phyloP scores from a whole-genome alignment of 2,329 filamentous ascomycete species.

The Xylariaceae sp. region DNA sequence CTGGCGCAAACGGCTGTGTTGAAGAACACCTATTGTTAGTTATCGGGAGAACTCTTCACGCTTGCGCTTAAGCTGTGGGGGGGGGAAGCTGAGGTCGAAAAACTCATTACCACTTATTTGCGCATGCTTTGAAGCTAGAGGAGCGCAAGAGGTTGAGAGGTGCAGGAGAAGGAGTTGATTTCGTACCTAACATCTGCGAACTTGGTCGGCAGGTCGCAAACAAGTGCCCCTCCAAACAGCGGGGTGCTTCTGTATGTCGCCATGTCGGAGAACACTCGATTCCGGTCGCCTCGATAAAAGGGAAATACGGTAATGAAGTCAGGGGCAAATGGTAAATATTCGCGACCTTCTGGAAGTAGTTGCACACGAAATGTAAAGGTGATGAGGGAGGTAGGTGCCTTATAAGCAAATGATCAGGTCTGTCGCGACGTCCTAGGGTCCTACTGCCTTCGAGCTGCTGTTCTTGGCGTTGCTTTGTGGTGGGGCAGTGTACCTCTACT shows the following conservation, averaged over 20 bases:
- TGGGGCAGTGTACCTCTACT: not conserved
- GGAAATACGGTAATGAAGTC: not conserved
- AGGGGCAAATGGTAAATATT: not conserved
- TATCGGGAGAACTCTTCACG: too few species aligned
- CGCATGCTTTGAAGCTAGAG: too few species aligned
- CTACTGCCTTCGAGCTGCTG: too few species aligned
- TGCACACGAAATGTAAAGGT: not conserved
- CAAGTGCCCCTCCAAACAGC: conserved; percentile 77
- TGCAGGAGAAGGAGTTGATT: conserved; percentile 1
- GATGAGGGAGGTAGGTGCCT: too few species aligned
- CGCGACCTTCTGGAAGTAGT: not conserved
- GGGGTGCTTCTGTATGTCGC: conserved; percentile 62
- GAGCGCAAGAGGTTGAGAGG: not conserved
- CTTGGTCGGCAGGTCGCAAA: conserved; percentile 69
- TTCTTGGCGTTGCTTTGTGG: conserved; percentile 5
- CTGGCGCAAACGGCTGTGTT: conserved; percentile 52
- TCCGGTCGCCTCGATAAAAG: not conserved
- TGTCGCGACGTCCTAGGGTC: too few species aligned
- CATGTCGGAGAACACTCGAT: conserved; percentile 47
- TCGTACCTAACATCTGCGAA: conserved; percentile 77
- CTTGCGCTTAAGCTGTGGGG: conserved; percentile 9
- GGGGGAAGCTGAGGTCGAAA: too few species aligned
- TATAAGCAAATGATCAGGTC: too few species aligned
- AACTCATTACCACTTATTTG: too few species aligned
- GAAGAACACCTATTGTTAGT: conserved; percentile 1